Evolutionary conservation across 768 basidiomycete species (phyloP).

Genomic region (Phylloporus arenicola): DNA sequence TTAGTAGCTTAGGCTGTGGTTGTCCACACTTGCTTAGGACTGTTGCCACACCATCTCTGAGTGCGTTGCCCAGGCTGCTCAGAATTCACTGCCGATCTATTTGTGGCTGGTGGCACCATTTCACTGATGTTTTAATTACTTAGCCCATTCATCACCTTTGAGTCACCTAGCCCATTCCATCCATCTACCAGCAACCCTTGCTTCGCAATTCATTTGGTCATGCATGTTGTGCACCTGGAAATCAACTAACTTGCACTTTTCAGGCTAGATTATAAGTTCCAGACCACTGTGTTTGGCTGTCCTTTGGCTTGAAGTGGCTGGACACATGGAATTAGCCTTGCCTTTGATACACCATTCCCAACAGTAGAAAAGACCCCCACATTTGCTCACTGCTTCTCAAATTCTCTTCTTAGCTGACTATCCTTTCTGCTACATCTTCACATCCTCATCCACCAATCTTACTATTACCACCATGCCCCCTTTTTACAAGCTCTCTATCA

Average conservation of each 20-base stretch:
- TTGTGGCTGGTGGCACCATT: no score
- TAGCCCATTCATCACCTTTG: no score
- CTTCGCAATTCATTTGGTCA: slow-evolving; percentile 7
- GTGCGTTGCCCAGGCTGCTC: no score
- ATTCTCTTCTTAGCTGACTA: not conserved
- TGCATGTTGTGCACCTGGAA: slow-evolving; percentile 21
- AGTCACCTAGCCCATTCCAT: no score
- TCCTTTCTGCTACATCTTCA: not conserved
- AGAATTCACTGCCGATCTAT: no score
- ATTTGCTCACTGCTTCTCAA: not conserved
- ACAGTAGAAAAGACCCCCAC: slow-evolving; percentile 17
- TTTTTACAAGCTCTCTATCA: slow-evolving; percentile 30
- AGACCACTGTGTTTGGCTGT: slow-evolving; percentile 21
- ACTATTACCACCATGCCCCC: slow-evolving; percentile 23
- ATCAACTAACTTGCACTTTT: slow-evolving; percentile 30
- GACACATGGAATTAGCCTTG: slow-evolving; percentile 18
- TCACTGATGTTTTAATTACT: no score
- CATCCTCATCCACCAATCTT: not conserved
- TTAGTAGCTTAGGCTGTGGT: no score
- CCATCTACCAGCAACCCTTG: no score
- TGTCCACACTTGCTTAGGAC: no score
- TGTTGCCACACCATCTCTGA: no score
- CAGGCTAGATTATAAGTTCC: slow-evolving; percentile 30
- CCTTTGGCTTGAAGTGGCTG: slow-evolving; percentile 16
- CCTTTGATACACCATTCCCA: slow-evolving; percentile 3